Evolutionary conservation across 2,329 filamentous ascomycete species (phyloP), one percentile per base, ranked within the genome.

Genomic region (Eurotiales sp.): DNA sequence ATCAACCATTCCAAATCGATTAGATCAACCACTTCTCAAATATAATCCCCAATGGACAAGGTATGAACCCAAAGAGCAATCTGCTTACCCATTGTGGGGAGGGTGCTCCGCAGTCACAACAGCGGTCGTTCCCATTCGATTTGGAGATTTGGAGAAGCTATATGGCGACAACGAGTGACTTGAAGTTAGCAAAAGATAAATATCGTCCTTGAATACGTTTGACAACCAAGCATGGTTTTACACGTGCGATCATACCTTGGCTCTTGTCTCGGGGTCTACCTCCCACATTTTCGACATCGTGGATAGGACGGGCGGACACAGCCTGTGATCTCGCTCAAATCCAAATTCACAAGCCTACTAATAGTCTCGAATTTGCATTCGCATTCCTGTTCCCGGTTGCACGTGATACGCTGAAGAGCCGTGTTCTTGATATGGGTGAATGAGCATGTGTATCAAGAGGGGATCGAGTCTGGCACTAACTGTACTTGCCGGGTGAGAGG

Each of bases 191-290:
- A 44, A 42, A 22, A 12, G 40, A 3, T 4, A 37, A 7, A 7
- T 6, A 6, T 45, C 8, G 42, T n/a, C 22, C n/a, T 37, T 19
- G 3, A 17, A n/a, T 6, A 10, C 25, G n/a, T n/a, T n/a, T n/a
- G n/a, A n/a, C 14, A 46, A 46, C 12, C 23, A 4, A 46, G n/a
- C 7, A 21, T 29, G n/a, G 8, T 37, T 37, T 21, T 17, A 11
- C 34, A 37, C 37, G 32, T 40, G 19, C 43, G 10, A 39, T 41
- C 47, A 27, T 75, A 95, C 91, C 84, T 97, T 97, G 67, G 87
- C 90, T 74, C 90, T 84, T 56, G 92, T 97, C 78, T 97, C 92
- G 44, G 93, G 93, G 73, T 99, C 93, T 59, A 99, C 90, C 77
- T 99, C 93, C 93, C 93, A 99, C 87, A 96, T 92, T 74, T 91